Base-by-base conservation (phyloP, 805 yeast species). In the Candida dajiaensis region DNA sequence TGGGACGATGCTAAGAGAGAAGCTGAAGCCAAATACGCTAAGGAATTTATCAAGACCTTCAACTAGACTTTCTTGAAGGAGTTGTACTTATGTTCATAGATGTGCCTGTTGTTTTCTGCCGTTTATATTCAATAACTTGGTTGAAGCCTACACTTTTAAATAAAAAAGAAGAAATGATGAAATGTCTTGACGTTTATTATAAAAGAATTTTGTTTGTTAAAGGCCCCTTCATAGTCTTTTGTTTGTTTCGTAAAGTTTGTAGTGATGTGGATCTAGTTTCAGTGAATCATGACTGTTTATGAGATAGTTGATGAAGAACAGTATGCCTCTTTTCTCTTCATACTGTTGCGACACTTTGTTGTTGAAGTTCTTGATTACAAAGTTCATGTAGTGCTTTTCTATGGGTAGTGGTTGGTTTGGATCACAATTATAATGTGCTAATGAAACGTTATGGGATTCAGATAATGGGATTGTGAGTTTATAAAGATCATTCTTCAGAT, bases 1-100 rank as follows among this genome's bases (percentile, higher is more conserved):
- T 90, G 98, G 98, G 73, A 72, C 54, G 71, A 72, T 39, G 72
- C 68, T 15, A 75, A 81, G 50, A 80, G 81, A 64, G 70, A 73
- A 44, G 65, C 70, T 53, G 78, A 83, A 70, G 73, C 67, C 66
- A 52, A 58, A 41, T 74, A 74, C 46, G 77, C 89, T 31, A 69
- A 63, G 39, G 76, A 74, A 31, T 83, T 73, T 64, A 79, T 85
- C 57, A 77, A 81, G 50, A 73, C 80, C 42, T 60, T 59, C 50
- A 53, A 51, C 49, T 59, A 45, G 31, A 28, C 3, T 13, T 4
- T 28, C 11, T 28, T 28, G 20, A n/a, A 49, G 4, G 18, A 33
- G 18, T n/a, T 35, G 18, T 21, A n/a, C 15, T 41, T 35, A 16
- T 18, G 23, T 18, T 16, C 22, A n/a, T 31, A 12, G 44, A 20